Base-by-base conservation (phyloP, 2,329 filamentous ascomycete genomes). In the Monascus ruber region DNA sequence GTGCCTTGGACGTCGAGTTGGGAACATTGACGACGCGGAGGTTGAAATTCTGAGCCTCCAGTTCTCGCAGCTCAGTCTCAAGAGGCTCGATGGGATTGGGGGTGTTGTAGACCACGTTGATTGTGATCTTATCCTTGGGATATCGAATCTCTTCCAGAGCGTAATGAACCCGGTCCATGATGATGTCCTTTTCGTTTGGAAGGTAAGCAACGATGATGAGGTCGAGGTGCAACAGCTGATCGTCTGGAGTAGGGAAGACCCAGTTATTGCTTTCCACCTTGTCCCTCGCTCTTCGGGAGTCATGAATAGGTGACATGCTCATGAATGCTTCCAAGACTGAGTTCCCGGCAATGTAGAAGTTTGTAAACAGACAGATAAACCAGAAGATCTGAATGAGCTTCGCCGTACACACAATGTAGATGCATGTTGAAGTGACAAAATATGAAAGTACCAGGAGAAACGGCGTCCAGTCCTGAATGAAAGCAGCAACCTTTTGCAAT, bases 101-200 rank as follows among this genome's bases (percentile, higher is more conserved):
- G 0, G 68, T 70, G 47, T 71, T 71, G 56, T 70, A 71, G 8
- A 70, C 54, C 35, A 71, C 53, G 39, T 66, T 69, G 51, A 70
- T 64, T 5, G 65, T 52, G 10, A 71, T 62, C 45, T 63, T 66
- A 35, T 69, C 58, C 32, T 49, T 51, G 1, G 68, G 66, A 36
- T 71, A 71, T 7, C 62, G 52, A 26, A 71, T 58, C 43, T 69
- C 61, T 41, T 70, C 62, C 32, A 70, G 52, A 3, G 64, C 63
- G 43, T 71, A 70, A 24, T 64, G 51, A 8, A 66, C 60, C 5
- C 67, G 63, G 34, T 68, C 66, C 47, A 68, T 58, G 46, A 71
- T 69, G 39, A 71, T 71, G 38, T 70, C 65, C 47, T 68, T 55
- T 47, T 71, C 68, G 42, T 71, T 71, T 4, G 68, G 68, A 8